phyloP scores from a whole-genome alignment of 2,329 filamentous ascomycete genomes.

The Plectosphaerella sp. region DNA sequence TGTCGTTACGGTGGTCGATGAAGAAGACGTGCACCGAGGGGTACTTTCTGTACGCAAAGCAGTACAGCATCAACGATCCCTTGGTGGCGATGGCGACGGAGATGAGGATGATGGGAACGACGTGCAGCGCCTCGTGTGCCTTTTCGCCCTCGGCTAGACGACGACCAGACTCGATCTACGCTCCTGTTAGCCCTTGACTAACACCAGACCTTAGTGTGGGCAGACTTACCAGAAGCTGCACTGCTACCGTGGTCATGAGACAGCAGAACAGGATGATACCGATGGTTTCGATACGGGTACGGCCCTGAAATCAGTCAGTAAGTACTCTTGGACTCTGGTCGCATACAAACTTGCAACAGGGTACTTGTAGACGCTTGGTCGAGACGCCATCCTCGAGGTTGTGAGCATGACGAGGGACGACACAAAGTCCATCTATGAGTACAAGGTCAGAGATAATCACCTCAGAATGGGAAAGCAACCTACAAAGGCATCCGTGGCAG shows the following conservation, averaged over 20 bases:
- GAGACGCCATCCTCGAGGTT: constrained; percentile 54
- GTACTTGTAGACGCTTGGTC: constrained; percentile 58
- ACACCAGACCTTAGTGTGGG: constrained; percentile 9
- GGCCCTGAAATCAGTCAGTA: constrained; percentile 31
- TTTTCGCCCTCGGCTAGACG: constrained; percentile 38
- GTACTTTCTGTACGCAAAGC: constrained; percentile 46
- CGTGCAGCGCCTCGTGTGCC: constrained; percentile 38
- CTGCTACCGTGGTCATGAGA: constrained; percentile 62
- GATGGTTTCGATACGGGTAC: constrained; percentile 59
- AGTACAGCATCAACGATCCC: constrained; percentile 47
- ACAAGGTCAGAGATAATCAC: constrained; percentile 14
- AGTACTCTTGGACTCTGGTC: neutral
- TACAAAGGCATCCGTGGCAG: constrained; percentile 60
- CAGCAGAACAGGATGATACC: constrained; percentile 64
- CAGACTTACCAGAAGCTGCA: constrained; percentile 50
- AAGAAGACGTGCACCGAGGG: constrained; percentile 54
- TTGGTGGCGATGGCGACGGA: constrained; percentile 50
- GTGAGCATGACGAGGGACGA: constrained; percentile 60
- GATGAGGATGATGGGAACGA: constrained; percentile 52
- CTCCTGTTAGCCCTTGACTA: constrained; percentile 8
- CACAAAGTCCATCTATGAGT: constrained; percentile 52
- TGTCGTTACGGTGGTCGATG: constrained; percentile 53
- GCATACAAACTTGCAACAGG: constrained; percentile 40
- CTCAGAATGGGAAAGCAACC: constrained; percentile 17
- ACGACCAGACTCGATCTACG: constrained; percentile 50